phyloP scores from a whole-genome alignment of 176 grass and related monocot genomes.

The Oryza rufipogon region DNA sequence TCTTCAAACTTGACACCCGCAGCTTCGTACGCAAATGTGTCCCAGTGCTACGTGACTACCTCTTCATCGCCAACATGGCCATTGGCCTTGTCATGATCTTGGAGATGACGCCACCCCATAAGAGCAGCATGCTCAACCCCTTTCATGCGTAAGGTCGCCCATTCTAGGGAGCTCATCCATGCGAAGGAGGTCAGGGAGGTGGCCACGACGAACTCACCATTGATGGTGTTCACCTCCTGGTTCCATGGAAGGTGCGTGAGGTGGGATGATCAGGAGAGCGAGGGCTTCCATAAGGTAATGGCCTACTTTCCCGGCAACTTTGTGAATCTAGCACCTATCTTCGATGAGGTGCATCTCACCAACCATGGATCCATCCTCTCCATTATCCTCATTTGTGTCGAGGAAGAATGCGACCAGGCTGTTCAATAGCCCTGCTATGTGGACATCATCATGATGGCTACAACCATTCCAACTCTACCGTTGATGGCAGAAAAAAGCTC shows the following conservation, averaged over 20 bases:
- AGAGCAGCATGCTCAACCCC: conserved; percentile 13
- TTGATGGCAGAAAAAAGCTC: background rate
- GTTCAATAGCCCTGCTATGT: too few relatives aligned
- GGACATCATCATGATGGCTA: background rate
- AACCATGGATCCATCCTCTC: background rate
- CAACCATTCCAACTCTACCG: background rate
- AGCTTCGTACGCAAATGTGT: background rate
- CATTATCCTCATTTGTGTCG: too few relatives aligned
- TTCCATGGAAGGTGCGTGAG: background rate
- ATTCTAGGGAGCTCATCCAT: background rate
- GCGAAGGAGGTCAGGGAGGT: background rate
- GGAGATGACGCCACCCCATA: background rate
- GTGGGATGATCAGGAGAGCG: conserved; percentile 9
- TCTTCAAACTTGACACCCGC: background rate
- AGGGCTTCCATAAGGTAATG: background rate
- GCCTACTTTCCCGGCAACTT: too few relatives aligned
- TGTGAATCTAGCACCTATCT: background rate
- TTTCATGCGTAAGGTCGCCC: background rate
- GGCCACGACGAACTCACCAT: background rate
- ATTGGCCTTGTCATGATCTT: background rate
- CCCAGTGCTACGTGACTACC: background rate
- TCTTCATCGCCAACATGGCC: background rate
- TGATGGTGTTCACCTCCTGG: background rate
- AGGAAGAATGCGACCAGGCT: too few relatives aligned
- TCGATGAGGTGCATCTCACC: background rate